These are phyloP conservation scores for Cladophialophora bantiana DNA, from an alignment of 2,329 filamentous ascomycete genomes.

Conservation along the genomic window DNA sequence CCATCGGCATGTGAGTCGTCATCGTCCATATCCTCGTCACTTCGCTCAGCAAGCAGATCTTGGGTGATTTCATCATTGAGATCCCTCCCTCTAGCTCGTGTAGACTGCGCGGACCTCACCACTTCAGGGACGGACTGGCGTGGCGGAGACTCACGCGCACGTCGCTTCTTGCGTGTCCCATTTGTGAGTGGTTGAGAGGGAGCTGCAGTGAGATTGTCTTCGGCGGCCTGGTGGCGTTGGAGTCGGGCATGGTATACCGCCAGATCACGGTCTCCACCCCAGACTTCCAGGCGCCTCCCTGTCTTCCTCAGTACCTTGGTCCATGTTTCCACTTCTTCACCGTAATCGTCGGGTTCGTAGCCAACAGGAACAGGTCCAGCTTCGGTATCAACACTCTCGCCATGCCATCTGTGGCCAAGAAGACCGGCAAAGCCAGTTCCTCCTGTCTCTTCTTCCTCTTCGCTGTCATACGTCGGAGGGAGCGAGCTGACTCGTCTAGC, in stretches of 20 bases:
- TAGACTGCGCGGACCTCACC: conserved; percentile 11
- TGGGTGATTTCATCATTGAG: conserved; percentile 41
- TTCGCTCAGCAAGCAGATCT: conserved; percentile 41
- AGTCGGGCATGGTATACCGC: conserved; percentile 43
- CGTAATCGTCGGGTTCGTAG: conserved; percentile 55
- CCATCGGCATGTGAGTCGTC: conserved; percentile 31
- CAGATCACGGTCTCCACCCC: conserved; percentile 54
- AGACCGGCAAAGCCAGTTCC: conserved; percentile 47
- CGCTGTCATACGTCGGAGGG: conserved; percentile 56
- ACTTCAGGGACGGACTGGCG: conserved; percentile 1
- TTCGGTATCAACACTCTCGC: conserved; percentile 22
- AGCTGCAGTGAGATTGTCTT: conserved; percentile 13
- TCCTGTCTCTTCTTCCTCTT: conserved; percentile 52
- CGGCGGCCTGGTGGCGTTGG: conserved; percentile 24
- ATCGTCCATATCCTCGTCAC: conserved; percentile 39
- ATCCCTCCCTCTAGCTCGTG: conserved; percentile 29
- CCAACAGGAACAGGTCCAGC: conserved; percentile 45
- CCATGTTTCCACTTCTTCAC: conserved; percentile 56
- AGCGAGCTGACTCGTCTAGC: conserved; percentile 52
- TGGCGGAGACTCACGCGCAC: conserved; percentile 13
- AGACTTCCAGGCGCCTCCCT: conserved; percentile 52
- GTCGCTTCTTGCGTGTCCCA: conserved; percentile 29
- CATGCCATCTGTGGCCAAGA: conserved; percentile 31
- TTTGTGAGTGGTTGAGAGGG: conserved; percentile 16
- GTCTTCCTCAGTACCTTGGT: conserved; percentile 53